Percentiles rank a stretch among this genome's conserved stretches.
Evolutionary conservation across 2,329 filamentous ascomycete genomes (phyloP).

Genomic region (Rhynchosporium secalis): DNA sequence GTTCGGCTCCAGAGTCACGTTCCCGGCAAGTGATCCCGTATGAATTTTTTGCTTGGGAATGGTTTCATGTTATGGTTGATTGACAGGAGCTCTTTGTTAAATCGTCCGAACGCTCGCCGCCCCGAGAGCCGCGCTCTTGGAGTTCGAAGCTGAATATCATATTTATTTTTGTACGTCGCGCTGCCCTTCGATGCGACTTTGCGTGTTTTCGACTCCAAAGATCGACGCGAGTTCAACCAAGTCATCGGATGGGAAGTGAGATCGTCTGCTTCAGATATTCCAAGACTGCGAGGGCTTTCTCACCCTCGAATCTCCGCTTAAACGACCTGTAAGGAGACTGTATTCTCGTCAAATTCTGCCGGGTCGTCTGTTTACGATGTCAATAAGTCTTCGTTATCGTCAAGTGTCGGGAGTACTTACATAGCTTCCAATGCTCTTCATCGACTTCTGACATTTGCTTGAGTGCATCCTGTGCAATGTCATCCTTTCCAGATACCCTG

Average conservation of each 20-base stretch:
- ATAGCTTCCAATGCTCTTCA: slow-evolving; percentile 33
- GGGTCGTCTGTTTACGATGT: slow-evolving; percentile 31
- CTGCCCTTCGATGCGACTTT: not conserved
- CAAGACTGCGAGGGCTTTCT: slow-evolving; percentile 36
- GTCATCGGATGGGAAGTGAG: slow-evolving; percentile 3
- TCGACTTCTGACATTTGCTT: slow-evolving; percentile 35
- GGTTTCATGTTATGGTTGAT: slow-evolving; percentile 10
- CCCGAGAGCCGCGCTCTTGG: no score
- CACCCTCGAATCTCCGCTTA: slow-evolving; percentile 39
- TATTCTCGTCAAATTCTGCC: slow-evolving; percentile 40
- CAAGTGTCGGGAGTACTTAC: slow-evolving; percentile 24
- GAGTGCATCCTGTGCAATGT: slow-evolving; percentile 33
- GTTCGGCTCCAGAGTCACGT: slow-evolving; percentile 15
- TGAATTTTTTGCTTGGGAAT: not conserved
- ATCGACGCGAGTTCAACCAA: slow-evolving; percentile 2
- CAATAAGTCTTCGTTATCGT: not conserved
- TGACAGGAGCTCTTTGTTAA: not conserved
- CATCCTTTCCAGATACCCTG: slow-evolving; percentile 39
- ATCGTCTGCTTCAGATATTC: slow-evolving; percentile 23
- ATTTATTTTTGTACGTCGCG: not conserved
- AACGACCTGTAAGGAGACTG: slow-evolving; percentile 44
- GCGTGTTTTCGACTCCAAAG: not conserved
- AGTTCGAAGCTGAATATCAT: no score
- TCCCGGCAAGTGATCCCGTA: not conserved
- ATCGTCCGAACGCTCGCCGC: slow-evolving; percentile 8